Evolutionary conservation across 2,329 filamentous ascomycete species (phyloP), one percentile per base, ranked within the genome.

Genomic region (Colletotrichum musicola): DNA sequence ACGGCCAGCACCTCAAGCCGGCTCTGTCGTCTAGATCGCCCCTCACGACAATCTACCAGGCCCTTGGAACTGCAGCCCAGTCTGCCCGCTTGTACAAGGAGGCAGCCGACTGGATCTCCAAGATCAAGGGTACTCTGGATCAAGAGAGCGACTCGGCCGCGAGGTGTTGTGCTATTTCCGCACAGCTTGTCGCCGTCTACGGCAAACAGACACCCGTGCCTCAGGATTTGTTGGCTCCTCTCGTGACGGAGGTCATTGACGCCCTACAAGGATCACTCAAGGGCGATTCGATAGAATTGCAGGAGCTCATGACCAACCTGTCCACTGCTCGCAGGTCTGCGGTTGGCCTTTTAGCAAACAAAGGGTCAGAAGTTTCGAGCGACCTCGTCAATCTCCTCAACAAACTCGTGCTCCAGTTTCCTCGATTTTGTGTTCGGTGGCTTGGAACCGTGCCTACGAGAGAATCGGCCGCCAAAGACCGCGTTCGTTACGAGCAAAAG

Each of bases 391-490:
- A 74, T 1, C 80, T 84, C n/a, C 81, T 90, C 7, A 87, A 89
- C 72, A 80, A 82, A 0, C 84, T 91, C 53, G 80, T 91, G 25
- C 81, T 87, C 35, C 84, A 88, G 62, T 86, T 88, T 68, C 89
- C 89, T 13, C 84, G 88, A 2, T 89, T 92, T 73, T 82, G 85
- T 54, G 79, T 87, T 6, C 83, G 89, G 53, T 92, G 89, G 87
- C 79, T 91, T 2, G 89, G 89, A 13, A 87, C 87, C 62, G 79
- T 84, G 1, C 88, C 89, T 0, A 80, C 79, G 4, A 82, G 82
- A 13, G 83, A 84, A 40, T 82, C 85, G 20, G 78, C 81, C 13
- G 82, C 88, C 7, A 91, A 91, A 71, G 86, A 88, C 10, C 79
- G 86, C 42, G 74, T 90, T 35, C 86, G 89, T 44, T 89, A 89